A percentile compares a stretch with the other conserved stretches of the same genome.
Evolutionary conservation across 2,329 filamentous ascomycete species (phyloP).

Genomic region (Exophiala sideris): DNA sequence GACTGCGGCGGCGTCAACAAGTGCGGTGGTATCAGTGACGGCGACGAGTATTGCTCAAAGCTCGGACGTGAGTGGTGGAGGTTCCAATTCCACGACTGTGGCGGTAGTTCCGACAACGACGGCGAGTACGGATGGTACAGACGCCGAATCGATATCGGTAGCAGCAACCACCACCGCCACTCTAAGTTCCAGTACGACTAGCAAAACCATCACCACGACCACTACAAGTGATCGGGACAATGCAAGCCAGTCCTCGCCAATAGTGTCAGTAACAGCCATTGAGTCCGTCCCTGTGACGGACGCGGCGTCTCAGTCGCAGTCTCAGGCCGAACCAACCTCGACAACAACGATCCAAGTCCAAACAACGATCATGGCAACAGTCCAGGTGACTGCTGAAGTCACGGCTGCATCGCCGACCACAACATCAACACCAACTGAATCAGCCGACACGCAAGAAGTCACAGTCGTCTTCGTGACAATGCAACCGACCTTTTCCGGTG

Average conservation of each 20-base stretch:
- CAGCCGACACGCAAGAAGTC: neutral
- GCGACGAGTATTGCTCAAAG: neutral
- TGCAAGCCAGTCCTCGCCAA: neutral
- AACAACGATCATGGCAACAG: constrained; percentile 13
- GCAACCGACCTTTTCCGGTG: constrained; percentile 49
- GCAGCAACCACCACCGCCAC: neutral
- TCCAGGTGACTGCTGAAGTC: constrained; percentile 14
- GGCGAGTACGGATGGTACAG: neutral
- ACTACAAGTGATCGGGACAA: neutral
- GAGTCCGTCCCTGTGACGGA: constrained; percentile 1
- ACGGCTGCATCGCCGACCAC: constrained; percentile 2
- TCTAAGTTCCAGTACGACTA: neutral
- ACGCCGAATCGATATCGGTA: neutral
- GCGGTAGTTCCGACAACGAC: neutral
- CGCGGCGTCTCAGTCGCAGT: neutral
- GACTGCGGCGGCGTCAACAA: neutral
- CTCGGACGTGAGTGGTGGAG: neutral
- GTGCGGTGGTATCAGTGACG: neutral
- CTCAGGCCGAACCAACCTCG: constrained; percentile 1
- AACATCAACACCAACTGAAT: neutral
- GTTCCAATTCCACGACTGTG: neutral
- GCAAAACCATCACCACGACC: neutral
- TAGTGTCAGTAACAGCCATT: constrained; percentile 8
- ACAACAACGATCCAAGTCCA: constrained; percentile 14
- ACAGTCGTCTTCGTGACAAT: constrained; percentile 51